Percentiles rank a stretch among this genome's conserved stretches.
phyloP scores from a whole-genome alignment of 2,329 filamentous ascomycete species.

The Sporothrix luriei region DNA sequence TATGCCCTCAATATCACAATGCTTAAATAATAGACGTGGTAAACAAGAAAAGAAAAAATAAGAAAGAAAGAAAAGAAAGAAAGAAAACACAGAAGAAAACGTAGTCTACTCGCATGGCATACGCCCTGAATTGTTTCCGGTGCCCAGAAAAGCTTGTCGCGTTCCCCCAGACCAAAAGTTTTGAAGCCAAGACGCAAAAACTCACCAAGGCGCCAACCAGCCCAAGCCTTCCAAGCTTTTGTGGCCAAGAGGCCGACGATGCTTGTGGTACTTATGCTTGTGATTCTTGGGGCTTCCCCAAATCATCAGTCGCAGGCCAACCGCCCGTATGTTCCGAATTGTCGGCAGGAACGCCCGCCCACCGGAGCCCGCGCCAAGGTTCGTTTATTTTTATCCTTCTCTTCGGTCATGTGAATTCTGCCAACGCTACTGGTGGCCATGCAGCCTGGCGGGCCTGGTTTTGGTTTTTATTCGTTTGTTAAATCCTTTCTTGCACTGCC shows the following conservation, averaged over 20 bases:
- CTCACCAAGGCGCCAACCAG: background rate
- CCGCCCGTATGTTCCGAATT: background rate
- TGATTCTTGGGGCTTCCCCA: no score
- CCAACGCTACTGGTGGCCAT: no score
- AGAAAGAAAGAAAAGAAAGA: background rate
- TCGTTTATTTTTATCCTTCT: no score
- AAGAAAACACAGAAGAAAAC: background rate
- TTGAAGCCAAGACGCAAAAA: background rate
- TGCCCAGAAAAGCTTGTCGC: background rate
- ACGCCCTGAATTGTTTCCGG: background rate
- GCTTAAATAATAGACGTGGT: background rate
- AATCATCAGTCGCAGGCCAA: no score
- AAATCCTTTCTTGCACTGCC: constrained; percentile 3
- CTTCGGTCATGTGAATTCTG: no score
- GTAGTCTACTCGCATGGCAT: background rate
- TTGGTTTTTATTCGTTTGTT: background rate
- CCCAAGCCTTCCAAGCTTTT: constrained; percentile 11
- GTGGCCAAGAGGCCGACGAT: background rate
- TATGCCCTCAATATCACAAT: background rate
- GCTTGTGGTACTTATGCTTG: background rate
- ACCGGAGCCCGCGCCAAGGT: background rate
- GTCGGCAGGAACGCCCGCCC: background rate
- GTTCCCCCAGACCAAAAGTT: constrained; percentile 1
- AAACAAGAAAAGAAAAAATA: background rate
- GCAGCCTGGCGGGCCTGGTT: no score